Percentiles rank a stretch among this genome's conserved stretches.
phyloP scores from a whole-genome alignment of 768 basidiomycete species.

The Polyporus arcularius region DNA sequence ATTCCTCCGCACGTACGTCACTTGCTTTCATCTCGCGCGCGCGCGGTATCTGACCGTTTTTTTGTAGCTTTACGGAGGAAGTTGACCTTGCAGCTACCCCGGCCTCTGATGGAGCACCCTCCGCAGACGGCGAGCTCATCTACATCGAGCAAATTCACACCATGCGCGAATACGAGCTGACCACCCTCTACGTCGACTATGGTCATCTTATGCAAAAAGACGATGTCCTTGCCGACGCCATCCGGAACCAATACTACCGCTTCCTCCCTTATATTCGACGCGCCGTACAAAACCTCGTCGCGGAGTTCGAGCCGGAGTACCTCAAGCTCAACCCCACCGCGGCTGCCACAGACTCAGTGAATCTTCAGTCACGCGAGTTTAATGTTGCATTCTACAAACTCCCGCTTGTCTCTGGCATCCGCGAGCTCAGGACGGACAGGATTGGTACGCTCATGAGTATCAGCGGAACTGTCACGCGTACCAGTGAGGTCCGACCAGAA shows the following conservation, averaged over 20 bases:
- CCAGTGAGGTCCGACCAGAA: slow-evolving; percentile 96
- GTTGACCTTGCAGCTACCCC: slow-evolving; percentile 80
- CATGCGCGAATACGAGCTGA: slow-evolving; percentile 93
- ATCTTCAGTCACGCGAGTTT: slow-evolving; percentile 91
- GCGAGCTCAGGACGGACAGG: slow-evolving; percentile 88
- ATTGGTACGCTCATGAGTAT: slow-evolving; percentile 95
- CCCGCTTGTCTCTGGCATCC: slow-evolving; percentile 91
- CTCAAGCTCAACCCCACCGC: slow-evolving; percentile 92
- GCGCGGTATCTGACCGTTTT: background rate
- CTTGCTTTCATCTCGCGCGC: background rate
- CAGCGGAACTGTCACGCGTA: slow-evolving; percentile 95
- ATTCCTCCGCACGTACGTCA: slow-evolving; percentile 83
- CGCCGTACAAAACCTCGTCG: slow-evolving; percentile 86
- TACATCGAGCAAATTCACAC: slow-evolving; percentile 94
- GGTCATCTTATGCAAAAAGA: slow-evolving; percentile 87
- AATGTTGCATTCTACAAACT: slow-evolving; percentile 94
- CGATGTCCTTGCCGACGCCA: slow-evolving; percentile 91
- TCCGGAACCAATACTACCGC: slow-evolving; percentile 94
- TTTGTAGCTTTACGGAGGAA: slow-evolving; percentile 76
- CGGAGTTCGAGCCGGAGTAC: slow-evolving; percentile 90
- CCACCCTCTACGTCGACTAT: slow-evolving; percentile 96
- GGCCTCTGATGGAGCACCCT: slow-evolving; percentile 66
- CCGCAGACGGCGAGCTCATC: slow-evolving; percentile 63
- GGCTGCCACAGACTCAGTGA: slow-evolving; percentile 83
- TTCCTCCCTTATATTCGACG: slow-evolving; percentile 94